phyloP scores from a whole-genome alignment of 306 rosid species.

The Geum urbanum region DNA sequence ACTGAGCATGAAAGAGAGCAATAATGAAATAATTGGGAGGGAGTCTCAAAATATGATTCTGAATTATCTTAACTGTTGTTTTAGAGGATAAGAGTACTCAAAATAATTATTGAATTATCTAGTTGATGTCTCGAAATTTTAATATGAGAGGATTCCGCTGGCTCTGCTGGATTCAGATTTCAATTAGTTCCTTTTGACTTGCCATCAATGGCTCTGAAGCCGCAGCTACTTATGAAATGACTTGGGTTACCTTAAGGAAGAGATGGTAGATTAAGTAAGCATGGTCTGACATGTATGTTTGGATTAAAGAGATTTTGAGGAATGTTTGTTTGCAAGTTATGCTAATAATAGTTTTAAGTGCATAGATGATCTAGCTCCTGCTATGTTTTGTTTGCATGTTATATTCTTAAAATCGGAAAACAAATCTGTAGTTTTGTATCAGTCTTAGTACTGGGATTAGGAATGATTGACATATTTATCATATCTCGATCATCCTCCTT shows the following conservation, averaged over 20 bases:
- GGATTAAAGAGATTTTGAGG: conserved; percentile 5
- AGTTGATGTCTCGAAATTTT: not conserved
- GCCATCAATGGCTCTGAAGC: conserved; percentile 7
- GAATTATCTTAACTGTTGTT: not conserved
- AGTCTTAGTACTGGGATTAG: not conserved
- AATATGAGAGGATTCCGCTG: not conserved
- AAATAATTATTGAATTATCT: not conserved
- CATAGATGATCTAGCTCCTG: not conserved
- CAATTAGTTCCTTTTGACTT: not conserved
- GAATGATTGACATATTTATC: not conserved
- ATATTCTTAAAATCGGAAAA: not conserved
- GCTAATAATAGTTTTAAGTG: not conserved
- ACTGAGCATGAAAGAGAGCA: conserved; percentile 9
- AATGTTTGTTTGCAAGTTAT: not conserved
- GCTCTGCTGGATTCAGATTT: not conserved
- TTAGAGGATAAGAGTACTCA: not conserved
- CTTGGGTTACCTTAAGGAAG: not conserved
- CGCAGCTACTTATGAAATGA: not conserved
- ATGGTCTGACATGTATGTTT: not conserved
- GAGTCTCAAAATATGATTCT: not conserved
- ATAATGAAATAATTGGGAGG: not conserved
- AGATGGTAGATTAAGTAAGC: not conserved
- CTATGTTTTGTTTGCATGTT: not conserved
- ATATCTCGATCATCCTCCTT: not conserved
- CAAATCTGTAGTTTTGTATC: not conserved